A percentile compares a stretch with the other conserved stretches of the same genome.
Conservation (phyloP, 768 basidiomycete species). For the Terana coerulea region DNA sequence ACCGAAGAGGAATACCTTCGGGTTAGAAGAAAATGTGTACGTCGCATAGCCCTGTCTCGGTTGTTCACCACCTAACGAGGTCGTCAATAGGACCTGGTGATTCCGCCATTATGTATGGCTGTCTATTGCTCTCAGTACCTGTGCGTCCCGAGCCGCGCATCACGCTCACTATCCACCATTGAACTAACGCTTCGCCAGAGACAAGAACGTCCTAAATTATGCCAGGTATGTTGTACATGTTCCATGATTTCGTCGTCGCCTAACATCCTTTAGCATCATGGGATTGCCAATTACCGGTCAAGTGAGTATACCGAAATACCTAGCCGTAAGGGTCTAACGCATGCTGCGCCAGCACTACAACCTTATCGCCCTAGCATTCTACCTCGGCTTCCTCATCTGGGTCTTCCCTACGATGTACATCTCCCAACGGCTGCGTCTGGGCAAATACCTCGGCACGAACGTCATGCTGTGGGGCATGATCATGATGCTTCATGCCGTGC, state of each 20-base stretch:
- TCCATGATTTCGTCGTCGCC: neutral
- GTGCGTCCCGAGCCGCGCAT: too few species aligned
- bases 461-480: conserved; percentile 57
- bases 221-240: conserved; percentile 41
- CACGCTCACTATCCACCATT: neutral
- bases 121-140: conserved; percentile 68
- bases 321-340: neutral
- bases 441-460: conserved; percentile 61
- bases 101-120: conserved; percentile 54
- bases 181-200: conserved; percentile 32
- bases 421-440: conserved; percentile 53
- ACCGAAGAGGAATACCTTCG: conserved; percentile 56
- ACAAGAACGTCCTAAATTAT: conserved; percentile 69
- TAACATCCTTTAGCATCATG: conserved; percentile 45
- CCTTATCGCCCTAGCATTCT: conserved; percentile 60
- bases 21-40: conserved; percentile 57
- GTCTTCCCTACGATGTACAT: conserved; percentile 70
- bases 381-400: conserved; percentile 56
- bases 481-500: conserved; percentile 57
- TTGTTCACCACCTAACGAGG: neutral
- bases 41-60: conserved; percentile 11
- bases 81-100: conserved; percentile 41
- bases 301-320: conserved; percentile 29
- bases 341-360: conserved; percentile 47
- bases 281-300: conserved; percentile 61